Percentiles rank a stretch among this genome's conserved stretches.
Evolutionary conservation across 139 green algal species (phyloP).

Genomic region (Asterochloris sp.): DNA sequence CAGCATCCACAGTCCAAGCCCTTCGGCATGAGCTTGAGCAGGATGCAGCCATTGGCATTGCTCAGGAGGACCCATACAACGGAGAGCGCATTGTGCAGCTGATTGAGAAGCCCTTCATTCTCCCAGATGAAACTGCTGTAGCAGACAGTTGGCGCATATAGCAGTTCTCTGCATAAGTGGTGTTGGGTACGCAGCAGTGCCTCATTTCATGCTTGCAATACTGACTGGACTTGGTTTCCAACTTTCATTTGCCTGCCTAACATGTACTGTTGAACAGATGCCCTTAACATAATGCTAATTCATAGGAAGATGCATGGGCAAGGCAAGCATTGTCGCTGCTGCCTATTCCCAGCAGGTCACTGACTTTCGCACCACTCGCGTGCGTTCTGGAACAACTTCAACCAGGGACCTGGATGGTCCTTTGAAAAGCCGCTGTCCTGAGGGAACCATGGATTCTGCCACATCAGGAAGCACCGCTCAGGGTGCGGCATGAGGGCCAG

Average conservation of each 20-base stretch:
- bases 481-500: constrained; percentile 99
- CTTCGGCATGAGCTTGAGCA: constrained; percentile 44
- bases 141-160: too few species aligned
- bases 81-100: constrained; percentile 51
- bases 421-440: constrained; percentile 46
- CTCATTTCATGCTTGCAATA: too few species aligned
- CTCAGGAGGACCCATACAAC: constrained; percentile 61
- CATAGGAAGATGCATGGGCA: not conserved
- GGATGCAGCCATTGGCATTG: constrained; percentile 33
- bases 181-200: too few species aligned
- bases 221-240: too few species aligned
- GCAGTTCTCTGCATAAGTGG: too few species aligned
- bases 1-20: constrained; percentile 12
- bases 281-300: too few species aligned
- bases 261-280: too few species aligned
- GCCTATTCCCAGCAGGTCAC: not conserved
- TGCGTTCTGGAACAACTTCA: constrained; percentile 98
- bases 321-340: not conserved
- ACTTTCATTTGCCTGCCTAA: too few species aligned
- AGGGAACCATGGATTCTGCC: constrained; percentile 85
- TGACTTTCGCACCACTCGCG: constrained; percentile 60
- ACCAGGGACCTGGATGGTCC: constrained; percentile 84
- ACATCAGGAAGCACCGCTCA: constrained; percentile 93
- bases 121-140: constrained; percentile 7
- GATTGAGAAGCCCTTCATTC: constrained; percentile 35